Base-by-base conservation (phyloP, 1,284 basidiomycete species). In the Sanghuangporus sanghuang region DNA sequence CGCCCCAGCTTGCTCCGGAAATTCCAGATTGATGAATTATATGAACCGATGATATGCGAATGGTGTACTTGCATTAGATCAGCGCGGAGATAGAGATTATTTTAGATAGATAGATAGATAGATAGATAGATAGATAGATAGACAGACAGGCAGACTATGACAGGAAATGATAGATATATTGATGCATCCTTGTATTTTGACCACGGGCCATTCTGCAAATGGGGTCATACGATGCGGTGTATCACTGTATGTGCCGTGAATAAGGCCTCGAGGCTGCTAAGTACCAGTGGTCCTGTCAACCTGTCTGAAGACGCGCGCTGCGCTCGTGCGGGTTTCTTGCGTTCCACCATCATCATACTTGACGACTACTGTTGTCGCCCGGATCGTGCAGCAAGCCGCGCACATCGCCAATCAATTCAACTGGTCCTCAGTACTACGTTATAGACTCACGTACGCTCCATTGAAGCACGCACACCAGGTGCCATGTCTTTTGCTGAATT, bases 401-500 rank as follows among this genome's bases (percentile, higher is more conserved):
- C 48, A 49, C 48, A 18, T 49, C 14, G 16, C 2, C 52, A 23
- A 49, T 16, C 48, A 9, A 16, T 49, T 49, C 4, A 18, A n/a
- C 4, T 23, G 3, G 21, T 18, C 48, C 16, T n/a, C 42, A 44
- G 4, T 44, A 14, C n/a, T 23, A 23, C 23, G 1, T 23, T 23
- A 23, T 23, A 23, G 23, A 23, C 23, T 23, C 23, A 23, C 23
- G 4, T 44, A 32, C 27, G n/a, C n/a, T n/a, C 40, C 40, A 42
- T n/a, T 42, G 40, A 42, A 6, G n/a, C 40, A 42, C 40, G 11
- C 11, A 11, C 40, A 12, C 40, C 40, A 42, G 6, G 36, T 46
- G 55, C 3, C 58, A 64, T 64, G 57, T 56, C 48, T 39, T n/a
- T 64, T 36, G 35, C 57, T 39, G 52, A 39, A n/a, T 55, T 64